These are phyloP conservation scores for Fraxinus albicans DNA, from an alignment of 305 asterid genomes.

Conservation along the genomic window DNA sequence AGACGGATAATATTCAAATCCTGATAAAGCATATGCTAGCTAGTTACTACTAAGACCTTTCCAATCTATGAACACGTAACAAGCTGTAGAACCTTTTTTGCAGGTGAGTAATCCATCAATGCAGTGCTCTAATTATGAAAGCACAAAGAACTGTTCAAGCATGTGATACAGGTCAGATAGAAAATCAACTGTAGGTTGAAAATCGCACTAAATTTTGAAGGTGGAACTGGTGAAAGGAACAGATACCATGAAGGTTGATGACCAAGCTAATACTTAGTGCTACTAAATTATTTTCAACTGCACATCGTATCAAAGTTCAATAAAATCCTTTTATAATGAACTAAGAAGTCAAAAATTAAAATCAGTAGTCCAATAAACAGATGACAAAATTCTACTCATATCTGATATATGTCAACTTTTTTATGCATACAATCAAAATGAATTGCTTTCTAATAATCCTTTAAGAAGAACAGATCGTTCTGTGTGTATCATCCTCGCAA, in stretches of 20 bases:
- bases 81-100: constrained; percentile 5
- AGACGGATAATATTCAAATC: neutral
- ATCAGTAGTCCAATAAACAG: neutral
- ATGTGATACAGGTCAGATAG: constrained; percentile 25
- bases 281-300: neutral
- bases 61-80: neutral
- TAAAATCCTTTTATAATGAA: neutral
- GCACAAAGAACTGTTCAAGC: constrained; percentile 31
- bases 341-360: neutral
- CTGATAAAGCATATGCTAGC: neutral
- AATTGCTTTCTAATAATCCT: neutral
- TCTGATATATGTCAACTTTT: neutral
- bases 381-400: neutral
- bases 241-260: neutral
- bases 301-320: neutral
- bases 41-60: neutral
- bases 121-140: constrained; percentile 34
- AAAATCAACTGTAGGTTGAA: constrained; percentile 12
- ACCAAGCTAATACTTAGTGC: neutral
- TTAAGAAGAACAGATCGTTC: neutral
- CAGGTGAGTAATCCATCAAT: constrained; percentile 39
- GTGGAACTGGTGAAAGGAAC: neutral
- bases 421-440: neutral
- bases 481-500: neutral
- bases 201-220: neutral